These are phyloP conservation scores for Boletus sp. DNA, from an alignment of 768 basidiomycete genomes.

Conservation along the genomic window DNA sequence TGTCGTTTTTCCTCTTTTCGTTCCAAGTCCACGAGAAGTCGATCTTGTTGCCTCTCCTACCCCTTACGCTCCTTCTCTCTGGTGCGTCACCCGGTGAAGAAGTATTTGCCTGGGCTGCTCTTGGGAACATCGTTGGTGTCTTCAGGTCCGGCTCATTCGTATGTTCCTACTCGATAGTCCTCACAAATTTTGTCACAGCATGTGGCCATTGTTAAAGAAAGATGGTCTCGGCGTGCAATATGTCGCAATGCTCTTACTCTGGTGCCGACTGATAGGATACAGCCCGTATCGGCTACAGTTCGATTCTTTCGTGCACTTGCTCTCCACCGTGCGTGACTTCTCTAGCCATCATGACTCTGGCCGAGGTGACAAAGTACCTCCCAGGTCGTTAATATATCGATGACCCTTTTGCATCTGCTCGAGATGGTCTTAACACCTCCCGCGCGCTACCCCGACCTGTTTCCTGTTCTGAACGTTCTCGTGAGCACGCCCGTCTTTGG, in stretches of 20 bases:
- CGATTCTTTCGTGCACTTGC: conserved; percentile 47
- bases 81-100: conserved; percentile 32
- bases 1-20: conserved; percentile 95
- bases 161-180: not conserved
- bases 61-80: conserved; percentile 75
- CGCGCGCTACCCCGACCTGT: conserved; percentile 80
- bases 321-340: conserved; percentile 47
- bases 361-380: not conserved
- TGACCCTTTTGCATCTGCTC: conserved; percentile 55
- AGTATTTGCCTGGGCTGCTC: conserved; percentile 30
- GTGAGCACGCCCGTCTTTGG: conserved; percentile 79
- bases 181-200: conserved; percentile 46
- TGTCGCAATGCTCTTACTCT: conserved; percentile 60
- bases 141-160: conserved; percentile 64
- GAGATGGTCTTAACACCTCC: conserved; percentile 67
- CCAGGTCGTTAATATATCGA: conserved; percentile 56
- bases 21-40: conserved; percentile 98
- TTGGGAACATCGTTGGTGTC: conserved; percentile 76
- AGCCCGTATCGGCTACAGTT: conserved; percentile 54
- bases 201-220: conserved; percentile 86
- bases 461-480: conserved; percentile 80
- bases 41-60: conserved; percentile 82
- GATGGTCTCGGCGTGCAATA: conserved; percentile 82
- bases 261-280: conserved; percentile 83
- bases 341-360: not conserved